Conservation (phyloP, 352 stramenopile species). For the Pythium apleroticum region DNA sequence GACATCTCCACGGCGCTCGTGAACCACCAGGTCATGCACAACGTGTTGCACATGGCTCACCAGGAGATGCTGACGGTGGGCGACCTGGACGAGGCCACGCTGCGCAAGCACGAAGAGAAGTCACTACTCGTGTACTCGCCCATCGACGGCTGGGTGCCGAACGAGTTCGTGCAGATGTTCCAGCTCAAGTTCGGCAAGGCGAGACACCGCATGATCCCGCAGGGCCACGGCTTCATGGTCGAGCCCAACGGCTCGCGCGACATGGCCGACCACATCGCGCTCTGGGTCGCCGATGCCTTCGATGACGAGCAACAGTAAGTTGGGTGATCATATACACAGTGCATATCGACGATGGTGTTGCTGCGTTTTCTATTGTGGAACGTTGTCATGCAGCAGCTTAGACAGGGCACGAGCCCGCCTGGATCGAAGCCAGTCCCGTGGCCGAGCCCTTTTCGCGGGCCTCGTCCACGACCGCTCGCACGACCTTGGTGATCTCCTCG, state of each 20-base stretch:
- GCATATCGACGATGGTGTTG: no score
- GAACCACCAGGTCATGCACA: constrained; percentile 53
- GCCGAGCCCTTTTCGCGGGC: constrained; percentile 7
- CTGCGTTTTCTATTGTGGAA: neutral
- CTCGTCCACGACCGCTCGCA: constrained; percentile 56
- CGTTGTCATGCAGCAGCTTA: constrained; percentile 19
- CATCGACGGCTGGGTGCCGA: constrained; percentile 65
- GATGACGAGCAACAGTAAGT: neutral
- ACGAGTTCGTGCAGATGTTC: constrained; percentile 56
- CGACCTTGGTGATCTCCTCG: constrained; percentile 49
- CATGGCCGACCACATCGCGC: constrained; percentile 62
- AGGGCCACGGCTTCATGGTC: constrained; percentile 83
- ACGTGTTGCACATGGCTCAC: constrained; percentile 64
- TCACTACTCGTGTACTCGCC: constrained; percentile 69
- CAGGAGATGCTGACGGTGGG: constrained; percentile 60
- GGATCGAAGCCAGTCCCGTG: constrained; percentile 13
- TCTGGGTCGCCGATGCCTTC: constrained; percentile 44
- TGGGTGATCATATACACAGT: no score
- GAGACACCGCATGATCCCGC: constrained; percentile 48
- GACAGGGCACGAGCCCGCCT: constrained; percentile 12
- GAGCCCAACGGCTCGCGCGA: constrained; percentile 54
- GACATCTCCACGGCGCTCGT: constrained; percentile 54
- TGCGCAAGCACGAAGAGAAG: constrained; percentile 47
- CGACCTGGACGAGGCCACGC: constrained; percentile 42
- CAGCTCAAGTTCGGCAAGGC: constrained; percentile 47